A percentile compares a stretch with the other conserved stretches of the same genome.
phyloP scores from a whole-genome alignment of 208 protist genomes.

The Trichomonas vaginalis region DNA sequence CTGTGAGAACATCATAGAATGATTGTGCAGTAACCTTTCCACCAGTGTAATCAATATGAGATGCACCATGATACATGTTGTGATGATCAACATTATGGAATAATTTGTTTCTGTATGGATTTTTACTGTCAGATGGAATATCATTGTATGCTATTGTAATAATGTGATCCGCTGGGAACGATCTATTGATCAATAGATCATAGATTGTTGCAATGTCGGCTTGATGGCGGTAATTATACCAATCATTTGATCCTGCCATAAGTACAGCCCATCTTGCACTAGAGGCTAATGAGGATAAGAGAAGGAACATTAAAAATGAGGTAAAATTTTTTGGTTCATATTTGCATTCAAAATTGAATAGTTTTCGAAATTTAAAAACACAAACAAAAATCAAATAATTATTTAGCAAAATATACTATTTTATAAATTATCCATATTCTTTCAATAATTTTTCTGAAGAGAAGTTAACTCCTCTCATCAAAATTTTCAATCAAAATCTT shows the following conservation, averaged over 20 bases:
- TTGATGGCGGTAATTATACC: slow-evolving; percentile 46
- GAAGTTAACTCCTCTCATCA: no score
- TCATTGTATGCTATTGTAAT: slow-evolving; percentile 40
- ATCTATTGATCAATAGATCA: slow-evolving; percentile 33
- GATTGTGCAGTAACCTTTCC: slow-evolving; percentile 31
- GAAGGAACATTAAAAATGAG: background rate
- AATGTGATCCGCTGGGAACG: slow-evolving; percentile 23
- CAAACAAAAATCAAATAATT: no score
- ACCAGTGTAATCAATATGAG: slow-evolving; percentile 26
- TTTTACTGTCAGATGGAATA: slow-evolving; percentile 29
- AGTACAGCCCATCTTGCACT: slow-evolving; percentile 37
- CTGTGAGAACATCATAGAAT: slow-evolving; percentile 30
- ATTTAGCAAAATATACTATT: no score
- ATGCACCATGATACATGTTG: slow-evolving; percentile 34
- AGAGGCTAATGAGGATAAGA: background rate
- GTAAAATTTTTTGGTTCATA: no score
- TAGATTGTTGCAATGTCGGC: slow-evolving; percentile 41
- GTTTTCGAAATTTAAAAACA: no score
- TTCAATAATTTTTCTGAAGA: no score
- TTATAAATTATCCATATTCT: no score
- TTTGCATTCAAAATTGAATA: no score
- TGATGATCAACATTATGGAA: slow-evolving; percentile 25
- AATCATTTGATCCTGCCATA: slow-evolving; percentile 38
- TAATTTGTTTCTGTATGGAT: slow-evolving; percentile 36
- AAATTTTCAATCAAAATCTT: no score